Percentiles rank a stretch among this genome's conserved stretches.
These are phyloP conservation scores for Microcyclospora pomicola DNA, from an alignment of 2,329 filamentous ascomycete species.

Conservation along the genomic window DNA sequence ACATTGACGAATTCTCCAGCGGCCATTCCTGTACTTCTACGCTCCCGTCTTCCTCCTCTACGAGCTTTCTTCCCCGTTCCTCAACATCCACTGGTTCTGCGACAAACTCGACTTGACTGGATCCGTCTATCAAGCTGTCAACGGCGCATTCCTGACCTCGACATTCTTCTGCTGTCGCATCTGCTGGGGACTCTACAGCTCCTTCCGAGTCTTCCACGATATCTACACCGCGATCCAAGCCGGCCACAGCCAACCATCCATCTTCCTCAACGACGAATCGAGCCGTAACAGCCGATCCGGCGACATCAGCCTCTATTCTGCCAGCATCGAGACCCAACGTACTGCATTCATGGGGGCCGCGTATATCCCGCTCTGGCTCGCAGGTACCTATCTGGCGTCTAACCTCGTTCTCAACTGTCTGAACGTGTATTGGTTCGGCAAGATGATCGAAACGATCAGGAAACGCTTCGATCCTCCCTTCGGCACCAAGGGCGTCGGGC, in stretches of 20 bases:
- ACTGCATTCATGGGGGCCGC: conserved; percentile 16
- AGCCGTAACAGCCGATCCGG: conserved; percentile 6
- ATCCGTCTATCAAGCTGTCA: conserved; percentile 58
- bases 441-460: conserved; percentile 69
- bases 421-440: conserved; percentile 76
- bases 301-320: conserved; percentile 9
- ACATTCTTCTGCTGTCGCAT: conserved; percentile 68
- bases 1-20: conserved; percentile 32
- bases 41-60: conserved; percentile 70
- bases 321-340: conserved; percentile 11
- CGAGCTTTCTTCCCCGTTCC: conserved; percentile 71
- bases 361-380: conserved; percentile 55
- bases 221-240: conserved; percentile 14
- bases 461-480: conserved; percentile 56
- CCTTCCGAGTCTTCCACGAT: conserved; percentile 51
- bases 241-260: conserved; percentile 22
- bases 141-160: conserved; percentile 56
- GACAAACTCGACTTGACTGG: conserved; percentile 76
- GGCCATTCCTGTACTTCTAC: conserved; percentile 76
- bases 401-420: conserved; percentile 61
- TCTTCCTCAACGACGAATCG: conserved; percentile 3
- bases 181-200: conserved; percentile 60
- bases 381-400: conserved; percentile 50
- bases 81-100: conserved; percentile 87
- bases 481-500: conserved; percentile 27